phyloP scores from a whole-genome alignment of 352 stramenopile genomes.

The Phytophthora palmivora region DNA sequence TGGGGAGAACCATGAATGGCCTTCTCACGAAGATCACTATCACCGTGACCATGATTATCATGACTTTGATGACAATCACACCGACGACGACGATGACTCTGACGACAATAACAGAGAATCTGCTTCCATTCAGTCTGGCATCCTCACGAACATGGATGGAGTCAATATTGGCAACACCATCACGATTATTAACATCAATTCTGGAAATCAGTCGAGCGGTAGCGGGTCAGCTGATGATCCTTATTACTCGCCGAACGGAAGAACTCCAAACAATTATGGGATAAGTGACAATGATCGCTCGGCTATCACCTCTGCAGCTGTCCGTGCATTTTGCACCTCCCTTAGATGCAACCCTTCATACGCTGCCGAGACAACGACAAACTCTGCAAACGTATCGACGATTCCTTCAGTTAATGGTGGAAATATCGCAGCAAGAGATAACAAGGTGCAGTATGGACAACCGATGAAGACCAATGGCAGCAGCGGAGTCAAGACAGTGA shows the following conservation, averaged over 20 bases:
- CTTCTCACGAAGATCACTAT: neutral
- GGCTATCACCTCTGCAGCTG: slow-evolving; percentile 26
- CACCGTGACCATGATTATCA: slow-evolving; percentile 2
- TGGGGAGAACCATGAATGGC: neutral
- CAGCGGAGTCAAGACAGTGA: neutral
- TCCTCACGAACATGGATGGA: slow-evolving; percentile 37
- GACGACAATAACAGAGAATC: slow-evolving; percentile 14
- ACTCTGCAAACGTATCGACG: neutral
- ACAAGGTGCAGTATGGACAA: neutral
- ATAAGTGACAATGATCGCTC: slow-evolving; percentile 17
- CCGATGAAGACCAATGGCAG: neutral
- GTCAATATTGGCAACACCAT: slow-evolving; percentile 54
- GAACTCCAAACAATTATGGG: neutral
- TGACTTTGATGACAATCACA: slow-evolving; percentile 9
- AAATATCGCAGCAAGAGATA: neutral
- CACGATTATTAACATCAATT: slow-evolving; percentile 43
- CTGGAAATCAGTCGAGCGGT: slow-evolving; percentile 8
- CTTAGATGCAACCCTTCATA: slow-evolving; percentile 18
- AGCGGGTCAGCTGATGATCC: slow-evolving; percentile 3
- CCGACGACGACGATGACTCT: slow-evolving; percentile 5
- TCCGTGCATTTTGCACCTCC: slow-evolving; percentile 29
- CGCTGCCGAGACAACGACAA: neutral
- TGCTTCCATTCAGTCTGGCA: slow-evolving; percentile 31
- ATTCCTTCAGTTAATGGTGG: neutral
- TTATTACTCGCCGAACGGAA: neutral